A percentile compares a stretch with the other conserved stretches of the same genome.
Evolutionary conservation across 2,329 filamentous ascomycete genomes (phyloP).

Genomic region (Penicillium sp.): DNA sequence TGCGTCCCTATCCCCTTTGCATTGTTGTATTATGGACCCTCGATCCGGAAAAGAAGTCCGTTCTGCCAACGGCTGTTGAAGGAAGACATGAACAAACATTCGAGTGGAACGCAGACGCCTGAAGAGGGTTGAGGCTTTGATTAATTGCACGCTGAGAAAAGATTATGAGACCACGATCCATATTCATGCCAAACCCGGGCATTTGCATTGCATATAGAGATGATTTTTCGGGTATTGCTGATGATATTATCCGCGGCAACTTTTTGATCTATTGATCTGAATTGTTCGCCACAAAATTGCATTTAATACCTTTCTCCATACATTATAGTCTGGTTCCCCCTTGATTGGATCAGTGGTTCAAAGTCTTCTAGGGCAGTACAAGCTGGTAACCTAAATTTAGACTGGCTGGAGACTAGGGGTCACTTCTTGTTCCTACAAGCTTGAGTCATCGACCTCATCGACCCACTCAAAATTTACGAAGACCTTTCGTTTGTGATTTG

Average conservation of each 20-base stretch:
- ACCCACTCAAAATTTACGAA: too few species aligned
- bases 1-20: conserved; percentile 46
- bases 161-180: neutral
- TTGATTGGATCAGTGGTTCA: too few species aligned
- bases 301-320: neutral
- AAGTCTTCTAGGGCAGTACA: too few species aligned
- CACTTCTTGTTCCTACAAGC: too few species aligned
- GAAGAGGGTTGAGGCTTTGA: conserved; percentile 9
- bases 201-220: neutral
- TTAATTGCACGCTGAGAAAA: neutral
- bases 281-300: neutral
- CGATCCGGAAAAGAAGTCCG: conserved; percentile 31
- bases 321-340: too few species aligned
- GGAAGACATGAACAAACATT: conserved; percentile 20
- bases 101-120: conserved; percentile 18
- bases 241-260: too few species aligned
- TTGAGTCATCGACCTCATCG: too few species aligned
- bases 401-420: too few species aligned
- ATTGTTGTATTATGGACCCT: conserved; percentile 32
- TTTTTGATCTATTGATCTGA: neutral
- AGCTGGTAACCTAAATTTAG: too few species aligned
- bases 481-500: too few species aligned
- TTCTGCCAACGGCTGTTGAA: conserved; percentile 34
- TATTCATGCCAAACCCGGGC: neutral
- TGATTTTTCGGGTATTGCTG: neutral